These are phyloP conservation scores for Microbotryomycetes sp. DNA, from an alignment of 1,284 basidiomycete genomes.

Conservation along the genomic window DNA sequence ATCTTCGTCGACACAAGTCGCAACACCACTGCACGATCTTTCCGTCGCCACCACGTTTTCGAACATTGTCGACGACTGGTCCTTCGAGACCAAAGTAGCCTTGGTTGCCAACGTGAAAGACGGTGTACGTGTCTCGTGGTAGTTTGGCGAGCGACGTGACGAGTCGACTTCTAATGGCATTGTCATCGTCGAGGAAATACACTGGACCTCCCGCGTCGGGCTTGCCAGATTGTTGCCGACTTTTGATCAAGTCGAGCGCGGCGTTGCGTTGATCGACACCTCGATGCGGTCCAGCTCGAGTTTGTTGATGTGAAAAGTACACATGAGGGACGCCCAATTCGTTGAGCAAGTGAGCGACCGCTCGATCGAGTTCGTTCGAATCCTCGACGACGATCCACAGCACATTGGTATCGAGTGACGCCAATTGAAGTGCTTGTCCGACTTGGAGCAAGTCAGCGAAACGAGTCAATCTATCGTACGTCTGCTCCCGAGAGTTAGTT, in stretches of 20 bases:
- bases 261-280: conserved; percentile 8
- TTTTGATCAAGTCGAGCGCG: conserved; percentile 8
- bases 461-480: neutral
- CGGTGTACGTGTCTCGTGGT: neutral
- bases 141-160: neutral
- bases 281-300: neutral
- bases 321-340: neutral
- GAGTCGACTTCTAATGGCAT: neutral
- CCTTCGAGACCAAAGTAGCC: conserved; percentile 9
- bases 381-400: conserved; percentile 15
- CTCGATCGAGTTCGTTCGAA: neutral
- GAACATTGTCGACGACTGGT: neutral
- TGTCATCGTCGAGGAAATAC: conserved; percentile 17
- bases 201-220: neutral
- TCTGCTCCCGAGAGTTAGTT: neutral
- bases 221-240: too few relatives aligned
- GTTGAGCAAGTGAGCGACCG: neutral
- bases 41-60: neutral
- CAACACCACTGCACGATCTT: conserved; percentile 7
- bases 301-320: neutral
- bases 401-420: neutral
- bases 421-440: neutral
- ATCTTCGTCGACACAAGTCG: conserved; percentile 6
- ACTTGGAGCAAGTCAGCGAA: neutral
- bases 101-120: conserved; percentile 6